Conservation (phyloP, 2,329 filamentous ascomycete genomes). For the Stachybotrys elegans region DNA sequence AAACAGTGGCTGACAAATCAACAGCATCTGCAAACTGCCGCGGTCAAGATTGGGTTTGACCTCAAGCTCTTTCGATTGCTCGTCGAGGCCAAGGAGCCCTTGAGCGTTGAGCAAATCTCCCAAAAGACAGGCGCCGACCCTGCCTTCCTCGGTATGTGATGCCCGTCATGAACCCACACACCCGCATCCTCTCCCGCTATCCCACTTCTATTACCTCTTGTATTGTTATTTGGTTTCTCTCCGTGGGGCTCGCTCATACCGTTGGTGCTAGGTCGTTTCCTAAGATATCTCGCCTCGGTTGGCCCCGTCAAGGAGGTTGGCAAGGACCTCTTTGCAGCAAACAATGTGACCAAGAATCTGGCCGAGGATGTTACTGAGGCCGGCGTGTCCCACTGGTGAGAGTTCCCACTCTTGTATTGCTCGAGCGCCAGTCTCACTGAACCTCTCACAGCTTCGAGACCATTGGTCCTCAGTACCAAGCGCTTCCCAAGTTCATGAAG, state of each 20-base stretch:
- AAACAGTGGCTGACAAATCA: too few species aligned
- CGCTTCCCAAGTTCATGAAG: slow-evolving; percentile 10
- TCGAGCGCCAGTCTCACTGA: not conserved
- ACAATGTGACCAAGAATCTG: slow-evolving; percentile 5
- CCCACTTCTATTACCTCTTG: not conserved
- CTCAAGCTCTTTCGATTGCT: not conserved
- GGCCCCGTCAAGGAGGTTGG: not conserved
- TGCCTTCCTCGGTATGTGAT: not conserved
- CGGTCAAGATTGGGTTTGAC: not conserved
- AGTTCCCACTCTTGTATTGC: not conserved
- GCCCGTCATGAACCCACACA: not conserved
- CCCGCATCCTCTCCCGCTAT: not conserved
- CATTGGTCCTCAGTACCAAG: slow-evolving; percentile 6
- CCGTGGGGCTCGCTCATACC: too few species aligned
- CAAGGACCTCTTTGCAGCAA: not conserved
- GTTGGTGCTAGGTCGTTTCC: not conserved
- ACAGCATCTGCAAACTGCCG: not conserved
- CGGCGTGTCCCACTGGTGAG: slow-evolving; percentile 3
- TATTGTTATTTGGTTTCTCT: too few species aligned
- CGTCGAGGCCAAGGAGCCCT: not conserved
- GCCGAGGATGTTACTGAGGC: not conserved
- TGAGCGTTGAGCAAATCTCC: not conserved
- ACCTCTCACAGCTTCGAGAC: slow-evolving; percentile 6
- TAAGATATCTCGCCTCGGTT: not conserved
- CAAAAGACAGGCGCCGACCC: not conserved